These are phyloP conservation scores for Aspergillus sclerotioniger DNA, from an alignment of 495 filamentous ascomycete species.

Conservation along the genomic window DNA sequence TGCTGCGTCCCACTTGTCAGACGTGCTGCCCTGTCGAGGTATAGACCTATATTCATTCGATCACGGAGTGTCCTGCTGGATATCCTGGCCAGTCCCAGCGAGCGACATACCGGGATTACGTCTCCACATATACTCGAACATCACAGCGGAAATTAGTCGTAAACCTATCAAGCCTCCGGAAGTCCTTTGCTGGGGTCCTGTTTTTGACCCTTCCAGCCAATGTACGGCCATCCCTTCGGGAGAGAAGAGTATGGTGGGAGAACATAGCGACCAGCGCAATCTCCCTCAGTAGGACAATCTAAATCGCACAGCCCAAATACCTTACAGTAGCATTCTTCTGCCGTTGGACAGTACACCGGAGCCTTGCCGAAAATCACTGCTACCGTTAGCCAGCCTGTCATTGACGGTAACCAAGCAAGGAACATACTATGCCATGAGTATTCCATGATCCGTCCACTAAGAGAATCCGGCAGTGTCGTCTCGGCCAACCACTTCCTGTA, in stretches of 20 bases:
- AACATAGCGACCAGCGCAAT: constrained; percentile 45
- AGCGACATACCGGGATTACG: too few relatives aligned
- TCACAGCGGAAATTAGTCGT: not conserved
- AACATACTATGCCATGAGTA: constrained; percentile 67
- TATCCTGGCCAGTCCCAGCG: too few relatives aligned
- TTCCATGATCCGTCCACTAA: constrained; percentile 69
- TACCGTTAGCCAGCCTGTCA: constrained; percentile 12
- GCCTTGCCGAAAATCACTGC: constrained; percentile 51
- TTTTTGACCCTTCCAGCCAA: constrained; percentile 49
- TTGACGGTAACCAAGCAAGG: not conserved
- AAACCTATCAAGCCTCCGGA: constrained; percentile 26
- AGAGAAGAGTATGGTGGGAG: constrained; percentile 47
- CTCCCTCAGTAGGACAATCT: constrained; percentile 31
- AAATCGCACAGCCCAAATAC: constrained; percentile 60
- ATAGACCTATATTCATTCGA: too few relatives aligned
- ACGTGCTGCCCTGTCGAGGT: too few relatives aligned
- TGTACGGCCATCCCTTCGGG: constrained; percentile 51
- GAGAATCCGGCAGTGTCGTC: constrained; percentile 53
- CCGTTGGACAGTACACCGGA: constrained; percentile 55
- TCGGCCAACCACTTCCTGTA: constrained; percentile 59
- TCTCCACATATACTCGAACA: not conserved
- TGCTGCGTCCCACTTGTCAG: too few relatives aligned
- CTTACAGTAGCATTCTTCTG: constrained; percentile 62
- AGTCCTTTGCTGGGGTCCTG: constrained; percentile 40
- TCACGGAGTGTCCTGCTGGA: too few relatives aligned